A percentile compares a stretch with the other conserved stretches of the same genome.
Evolutionary conservation across 257 asterid genomes (phyloP).

Genomic region (Catharanthus roseus): DNA sequence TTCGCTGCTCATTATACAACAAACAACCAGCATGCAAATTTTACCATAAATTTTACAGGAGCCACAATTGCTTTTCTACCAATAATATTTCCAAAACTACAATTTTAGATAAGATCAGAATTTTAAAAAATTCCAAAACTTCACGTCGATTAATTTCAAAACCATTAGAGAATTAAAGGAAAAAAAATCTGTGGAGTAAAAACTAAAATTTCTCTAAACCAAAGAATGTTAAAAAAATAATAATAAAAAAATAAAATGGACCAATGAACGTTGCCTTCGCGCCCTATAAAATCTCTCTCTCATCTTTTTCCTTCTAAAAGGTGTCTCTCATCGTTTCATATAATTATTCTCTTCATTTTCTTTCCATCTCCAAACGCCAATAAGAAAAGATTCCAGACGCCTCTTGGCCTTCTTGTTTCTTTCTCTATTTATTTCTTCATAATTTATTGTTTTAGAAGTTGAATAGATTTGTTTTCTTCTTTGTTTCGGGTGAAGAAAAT

Average conservation of each 20-base stretch:
- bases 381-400: not conserved
- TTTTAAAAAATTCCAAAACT: too few species aligned
- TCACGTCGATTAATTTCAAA: too few species aligned
- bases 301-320: not conserved
- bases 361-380: constrained; percentile 5
- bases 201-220: constrained; percentile 10
- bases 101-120: too few species aligned
- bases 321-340: not conserved
- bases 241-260: too few species aligned
- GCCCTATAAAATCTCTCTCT: not conserved
- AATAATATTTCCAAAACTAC: too few species aligned
- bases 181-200: not conserved
- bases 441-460: not conserved
- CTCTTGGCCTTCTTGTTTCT: not conserved
- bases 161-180: not conserved
- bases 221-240: not conserved
- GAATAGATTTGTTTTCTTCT: not conserved
- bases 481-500: not conserved
- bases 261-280: not conserved
- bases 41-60: too few species aligned
- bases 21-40: too few species aligned
- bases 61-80: too few species aligned
- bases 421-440: not conserved
- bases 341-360: not conserved
- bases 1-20: too few species aligned